These are phyloP conservation scores for Trametes cinnabarina DNA, from an alignment of 768 basidiomycete genomes.

Conservation along the genomic window DNA sequence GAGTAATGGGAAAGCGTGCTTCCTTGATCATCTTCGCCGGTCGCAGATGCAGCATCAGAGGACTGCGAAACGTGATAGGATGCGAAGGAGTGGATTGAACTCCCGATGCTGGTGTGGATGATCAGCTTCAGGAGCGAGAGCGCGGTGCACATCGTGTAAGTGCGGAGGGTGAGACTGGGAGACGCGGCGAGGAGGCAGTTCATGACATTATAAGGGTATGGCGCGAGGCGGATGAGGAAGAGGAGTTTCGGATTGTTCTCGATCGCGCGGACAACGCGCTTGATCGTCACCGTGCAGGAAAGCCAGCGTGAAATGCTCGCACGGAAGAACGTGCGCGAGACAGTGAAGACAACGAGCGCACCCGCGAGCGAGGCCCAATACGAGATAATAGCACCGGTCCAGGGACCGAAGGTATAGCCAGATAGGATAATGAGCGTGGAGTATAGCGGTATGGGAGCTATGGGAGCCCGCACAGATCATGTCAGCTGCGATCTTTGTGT, in stretches of 20 bases:
- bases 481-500: constrained; percentile 13
- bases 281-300: constrained; percentile 64
- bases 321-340: constrained; percentile 74
- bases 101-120: constrained; percentile 86
- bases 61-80: constrained; percentile 47
- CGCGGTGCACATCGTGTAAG: constrained; percentile 78
- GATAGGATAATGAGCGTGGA: constrained; percentile 91
- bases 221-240: constrained; percentile 89
- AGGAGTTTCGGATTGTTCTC: constrained; percentile 85
- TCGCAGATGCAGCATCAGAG: constrained; percentile 12
- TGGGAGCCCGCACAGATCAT: constrained; percentile 6
- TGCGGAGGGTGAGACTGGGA: constrained; percentile 74
- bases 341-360: constrained; percentile 77
- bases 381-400: constrained; percentile 81
- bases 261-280: constrained; percentile 81
- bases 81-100: constrained; percentile 81
- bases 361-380: constrained; percentile 85
- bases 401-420: constrained; percentile 86
- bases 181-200: constrained; percentile 90
- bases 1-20: constrained; percentile 54
- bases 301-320: constrained; percentile 72
- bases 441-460: constrained; percentile 89
- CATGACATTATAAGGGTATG: constrained; percentile 93
- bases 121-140: constrained; percentile 87
- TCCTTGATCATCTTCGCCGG: constrained; percentile 41